Base-by-base conservation (phyloP, 148 eudicot genomes). In the Fallopia convolvulus region DNA sequence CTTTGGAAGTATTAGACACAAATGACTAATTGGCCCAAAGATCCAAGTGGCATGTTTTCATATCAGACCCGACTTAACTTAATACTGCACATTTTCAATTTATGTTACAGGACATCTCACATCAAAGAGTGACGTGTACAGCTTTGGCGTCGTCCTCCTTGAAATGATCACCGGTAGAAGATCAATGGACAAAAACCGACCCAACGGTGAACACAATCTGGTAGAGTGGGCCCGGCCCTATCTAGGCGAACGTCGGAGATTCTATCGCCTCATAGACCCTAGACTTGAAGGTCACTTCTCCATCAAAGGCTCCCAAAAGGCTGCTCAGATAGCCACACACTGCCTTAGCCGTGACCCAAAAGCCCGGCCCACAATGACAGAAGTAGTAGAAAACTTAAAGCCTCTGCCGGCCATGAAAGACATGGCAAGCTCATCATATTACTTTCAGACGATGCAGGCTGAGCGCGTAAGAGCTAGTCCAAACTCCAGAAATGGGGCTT, bases 201-300 rank as follows among this genome's bases (percentile, higher is more conserved):
- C 94, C 14, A 90, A 90, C 14, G 92, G 94, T 40, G 92, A 90
- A 76, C 94, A 90, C 74, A 90, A 90, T 78, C 90, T 90, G 0
- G 91, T 90, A 18, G 94, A 90, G 53, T 90, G 94, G 94, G 94
- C 94, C 2, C 78, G 92, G 49, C 94, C 94, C 14, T 91, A 90
- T 82, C 83, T 90, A 23, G 85, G 83, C 4, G 94, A 90, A 65
- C 77, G 90, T 72, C 85, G 88, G 78, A 84, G 90, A 79, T 90
- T 88, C 61, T 90, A 90, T 58, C 86, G 88, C 18, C 82, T 90
- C 47, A 80, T 90, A 77, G 94, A 90, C 81, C 90, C 94, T 76
- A 85, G 94, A 49, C 92, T 88, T 1, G 94, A 90, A 80, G 94
- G 92, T 40, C 90, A 90, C 63, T 90, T 90, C 63, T 90, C 92